Evolutionary conservation across 2,329 filamentous ascomycete genomes (phyloP), one percentile per base, ranked within the genome.

Genomic region (Curvularia eragrostidis): DNA sequence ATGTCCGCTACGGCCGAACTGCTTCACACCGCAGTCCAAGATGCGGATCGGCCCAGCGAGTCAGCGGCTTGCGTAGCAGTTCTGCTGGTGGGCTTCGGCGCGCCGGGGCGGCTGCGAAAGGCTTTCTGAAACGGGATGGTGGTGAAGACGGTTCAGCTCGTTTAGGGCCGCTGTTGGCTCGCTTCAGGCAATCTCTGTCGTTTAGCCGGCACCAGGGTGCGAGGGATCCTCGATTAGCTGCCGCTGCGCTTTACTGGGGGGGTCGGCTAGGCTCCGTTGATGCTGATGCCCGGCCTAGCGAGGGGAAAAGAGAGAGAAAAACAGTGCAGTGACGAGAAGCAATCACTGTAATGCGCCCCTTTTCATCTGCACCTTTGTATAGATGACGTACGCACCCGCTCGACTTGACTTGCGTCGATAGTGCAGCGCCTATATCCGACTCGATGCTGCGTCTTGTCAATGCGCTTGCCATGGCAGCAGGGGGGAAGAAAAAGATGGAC

Each of bases 191-290:
- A 71, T 73, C 69, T 71, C 71, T 66, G 54, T 65, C 56, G 65
- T 75, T 74, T 75, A 75, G 70, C 72, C 70, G 72, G 72, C 66
- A 70, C 67, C 70, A 67, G 72, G 70, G 66, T 64, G 58, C 58
- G 66, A 70, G 71, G 58, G 68, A 70, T 72, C 69, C 70, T 74
- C 68, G 64, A 75, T 66, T 74, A 75, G 71, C 68, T 75, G 69
- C 73, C 67, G 71, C 71, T 71, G 69, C 66, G 63, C 64, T 64
- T 66, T 61, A 56, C 66, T 71, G 67, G 64, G 52, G 41, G 19
- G 32, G 32, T 5, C 15, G 64, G 59, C 62, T 66, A 64, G 64
- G 48, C 61, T 63, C 59, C 64, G 70, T 69, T 58, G 67, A 68
- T 69, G 67, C 62, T 71, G 63, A 59, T 58, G 56, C 54, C 60